These are phyloP conservation scores for Salicornia ramosissima DNA, from an alignment of 148 eudicot genomes.

Conservation along the genomic window DNA sequence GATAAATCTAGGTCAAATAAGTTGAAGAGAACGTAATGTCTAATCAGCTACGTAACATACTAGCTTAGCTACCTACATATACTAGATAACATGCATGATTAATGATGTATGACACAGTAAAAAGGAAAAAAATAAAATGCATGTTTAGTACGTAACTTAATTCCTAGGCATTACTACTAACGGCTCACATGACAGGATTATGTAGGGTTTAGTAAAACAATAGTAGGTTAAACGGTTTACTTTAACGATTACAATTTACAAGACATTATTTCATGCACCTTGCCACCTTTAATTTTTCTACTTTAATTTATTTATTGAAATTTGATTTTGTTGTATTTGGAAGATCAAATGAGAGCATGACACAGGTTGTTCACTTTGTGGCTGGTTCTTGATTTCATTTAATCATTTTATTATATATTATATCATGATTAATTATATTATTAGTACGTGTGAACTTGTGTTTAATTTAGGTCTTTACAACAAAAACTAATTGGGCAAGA, in stretches of 20 bases:
- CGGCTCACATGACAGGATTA: conserved; percentile 4
- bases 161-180: neutral
- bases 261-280: neutral
- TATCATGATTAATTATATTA: too few relatives aligned
- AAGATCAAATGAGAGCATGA: too few relatives aligned
- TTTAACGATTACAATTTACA: neutral
- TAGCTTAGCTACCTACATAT: neutral
- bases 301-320: too few relatives aligned
- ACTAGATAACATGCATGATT: conserved; percentile 17
- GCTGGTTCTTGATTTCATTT: too few relatives aligned
- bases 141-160: neutral
- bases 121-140: neutral
- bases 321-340: too few relatives aligned
- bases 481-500: too few relatives aligned
- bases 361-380: too few relatives aligned
- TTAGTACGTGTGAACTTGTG: too few relatives aligned
- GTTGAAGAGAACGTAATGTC: too few relatives aligned
- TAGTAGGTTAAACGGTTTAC: conserved; percentile 8
- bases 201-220: neutral
- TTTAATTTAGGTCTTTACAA: too few relatives aligned
- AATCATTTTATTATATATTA: too few relatives aligned
- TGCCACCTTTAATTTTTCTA: neutral
- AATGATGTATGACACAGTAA: neutral
- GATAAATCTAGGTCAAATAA: too few relatives aligned
- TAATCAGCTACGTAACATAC: neutral